phyloP scores from a whole-genome alignment of 352 stramenopile species.

The Phytopythium oedochilum region DNA sequence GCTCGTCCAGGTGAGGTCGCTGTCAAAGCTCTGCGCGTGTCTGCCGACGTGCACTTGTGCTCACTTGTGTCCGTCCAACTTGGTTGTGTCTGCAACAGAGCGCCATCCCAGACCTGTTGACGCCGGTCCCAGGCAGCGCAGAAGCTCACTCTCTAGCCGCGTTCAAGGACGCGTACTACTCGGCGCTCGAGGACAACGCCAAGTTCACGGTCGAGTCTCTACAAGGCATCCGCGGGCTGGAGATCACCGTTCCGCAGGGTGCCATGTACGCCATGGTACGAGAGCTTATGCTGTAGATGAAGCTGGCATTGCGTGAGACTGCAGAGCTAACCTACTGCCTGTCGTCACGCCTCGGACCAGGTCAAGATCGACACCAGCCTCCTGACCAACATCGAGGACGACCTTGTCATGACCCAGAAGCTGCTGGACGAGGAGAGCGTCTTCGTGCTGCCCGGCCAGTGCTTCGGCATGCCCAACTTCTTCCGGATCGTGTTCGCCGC shows the following conservation, averaged over 20 bases:
- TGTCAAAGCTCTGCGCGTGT: neutral
- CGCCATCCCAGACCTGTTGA: slow-evolving; percentile 81
- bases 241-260: slow-evolving; percentile 88
- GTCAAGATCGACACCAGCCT: slow-evolving; percentile 60
- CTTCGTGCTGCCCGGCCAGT: slow-evolving; percentile 90
- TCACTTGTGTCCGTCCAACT: neutral
- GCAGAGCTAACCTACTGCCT: neutral
- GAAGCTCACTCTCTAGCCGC: slow-evolving; percentile 55
- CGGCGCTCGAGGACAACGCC: slow-evolving; percentile 83
- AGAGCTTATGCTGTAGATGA: neutral
- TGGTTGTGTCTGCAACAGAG: slow-evolving; percentile 23
- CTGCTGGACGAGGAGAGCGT: slow-evolving; percentile 95
- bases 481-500: slow-evolving; percentile 37
- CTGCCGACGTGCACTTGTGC: neutral
- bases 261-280: slow-evolving; percentile 95
- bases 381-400: slow-evolving; percentile 84
- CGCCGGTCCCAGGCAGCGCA: slow-evolving; percentile 44
- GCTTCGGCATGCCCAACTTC: slow-evolving; percentile 32
- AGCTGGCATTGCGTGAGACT: neutral
- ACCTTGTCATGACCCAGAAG: slow-evolving; percentile 91
- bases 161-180: slow-evolving; percentile 87
- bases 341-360: slow-evolving; percentile 5
- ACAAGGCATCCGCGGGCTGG: slow-evolving; percentile 73
- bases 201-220: slow-evolving; percentile 77
- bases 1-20: slow-evolving; percentile 26